Base-by-base conservation (phyloP, 495 filamentous ascomycete genomes). In the Sabuloglossum arenarium region DNA sequence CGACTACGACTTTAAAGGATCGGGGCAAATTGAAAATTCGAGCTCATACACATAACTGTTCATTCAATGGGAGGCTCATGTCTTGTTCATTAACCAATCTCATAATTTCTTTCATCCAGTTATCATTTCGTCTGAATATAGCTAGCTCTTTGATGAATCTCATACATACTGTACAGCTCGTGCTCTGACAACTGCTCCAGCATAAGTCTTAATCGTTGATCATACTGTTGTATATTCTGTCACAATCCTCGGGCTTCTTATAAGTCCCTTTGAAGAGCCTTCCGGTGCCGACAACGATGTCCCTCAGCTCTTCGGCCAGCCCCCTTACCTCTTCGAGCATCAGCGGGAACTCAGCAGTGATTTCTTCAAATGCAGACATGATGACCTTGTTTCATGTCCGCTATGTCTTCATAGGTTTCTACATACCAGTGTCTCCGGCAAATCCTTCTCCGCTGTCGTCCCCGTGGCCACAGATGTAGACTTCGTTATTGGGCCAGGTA, bases 1-100 rank as follows among this genome's bases (percentile, higher is more conserved):
- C 32, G n/a, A 55, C 25, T 32, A 21, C 25, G 53, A 55, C 53
- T 55, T 55, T 11, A 55, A 55, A 55, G 53, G 29, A 37, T 30
- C 11, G 16, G 53, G 29, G 6, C 53, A 55, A 39, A 39, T 55
- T 55, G 53, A 39, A 31, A 55, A 37, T 55, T 55, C 32, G 23
- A 31, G 30, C 9, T 55, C 29, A 37, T 55, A 55, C 29, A 24
- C 23, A 31, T 55, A 55, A 39, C 16, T 46, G 42, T 46, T 23
- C 16, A 46, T 46, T 6, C 16, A n/a, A 46, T 46, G 42, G 16
- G 21, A n/a, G 6, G 42, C 21, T 23, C 16, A 46, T 46, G 42
- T 23, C 42, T n/a, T 46, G 16, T 46, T n/a, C 16, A 46, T 46
- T 46, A 46, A 46, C 16, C 3, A 8, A 23, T 46, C 6, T 46